Conservation (phyloP, 73 alveolate species). For the Strombidium stylifer region DNA sequence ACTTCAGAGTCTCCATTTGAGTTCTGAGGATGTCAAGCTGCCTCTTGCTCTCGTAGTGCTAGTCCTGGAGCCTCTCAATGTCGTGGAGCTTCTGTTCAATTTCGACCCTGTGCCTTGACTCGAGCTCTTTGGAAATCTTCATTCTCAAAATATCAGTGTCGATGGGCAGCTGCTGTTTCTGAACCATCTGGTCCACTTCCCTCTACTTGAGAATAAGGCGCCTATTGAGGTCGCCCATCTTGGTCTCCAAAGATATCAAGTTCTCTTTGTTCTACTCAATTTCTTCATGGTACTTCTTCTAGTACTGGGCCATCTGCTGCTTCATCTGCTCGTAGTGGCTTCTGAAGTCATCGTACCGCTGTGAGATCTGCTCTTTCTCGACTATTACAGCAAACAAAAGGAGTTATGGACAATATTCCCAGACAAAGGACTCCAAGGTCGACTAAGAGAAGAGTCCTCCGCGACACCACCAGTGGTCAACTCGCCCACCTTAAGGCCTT, state of each 20-base stretch:
- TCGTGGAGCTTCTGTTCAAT: constrained; percentile 59
- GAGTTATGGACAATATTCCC: no score
- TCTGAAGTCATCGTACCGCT: no score
- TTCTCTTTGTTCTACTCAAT: no score
- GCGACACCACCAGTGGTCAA: no score
- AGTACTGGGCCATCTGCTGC: no score
- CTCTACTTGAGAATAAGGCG: constrained; percentile 50
- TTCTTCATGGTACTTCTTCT: no score
- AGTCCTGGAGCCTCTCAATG: constrained; percentile 33
- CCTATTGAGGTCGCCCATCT: constrained; percentile 45
- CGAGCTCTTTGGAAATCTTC: constrained; percentile 63
- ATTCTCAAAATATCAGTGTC: constrained; percentile 68
- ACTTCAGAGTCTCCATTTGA: constrained; percentile 36
- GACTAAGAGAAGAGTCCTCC: no score
- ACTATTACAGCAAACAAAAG: no score
- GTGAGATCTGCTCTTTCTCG: no score
- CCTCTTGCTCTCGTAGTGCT: constrained; percentile 53
- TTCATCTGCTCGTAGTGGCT: no score
- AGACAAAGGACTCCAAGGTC: no score
- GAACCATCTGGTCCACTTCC: constrained; percentile 66
- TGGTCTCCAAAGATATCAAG: constrained; percentile 35
- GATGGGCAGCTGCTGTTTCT: constrained; percentile 56
- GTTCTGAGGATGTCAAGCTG: constrained; percentile 57
- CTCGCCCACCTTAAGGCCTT: no score
- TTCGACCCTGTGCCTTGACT: constrained; percentile 60